Evolutionary conservation across 257 asterid genomes (phyloP), one percentile per base, ranked within the genome.

Genomic region (Solanum boliviense): DNA sequence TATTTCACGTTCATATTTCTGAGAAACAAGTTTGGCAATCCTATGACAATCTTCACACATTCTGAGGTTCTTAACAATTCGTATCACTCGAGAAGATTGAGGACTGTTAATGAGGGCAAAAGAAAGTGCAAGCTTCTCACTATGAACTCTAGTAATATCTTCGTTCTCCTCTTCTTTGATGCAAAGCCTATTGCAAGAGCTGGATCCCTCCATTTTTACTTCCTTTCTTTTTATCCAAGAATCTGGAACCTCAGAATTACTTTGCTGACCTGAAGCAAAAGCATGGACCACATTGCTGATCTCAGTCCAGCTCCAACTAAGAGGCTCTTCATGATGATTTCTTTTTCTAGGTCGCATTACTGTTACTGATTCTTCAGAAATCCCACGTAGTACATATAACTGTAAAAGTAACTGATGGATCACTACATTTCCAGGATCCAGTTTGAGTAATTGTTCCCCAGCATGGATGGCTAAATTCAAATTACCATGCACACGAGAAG

Each of bases 11-110:
- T 87, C 87, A 52, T 88, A 90, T 46, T 74, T 88, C 74, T 85
- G 88, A 23, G 98, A 94, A 20, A 93, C 88, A 91, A 87, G 44
- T 88, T 96, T 93, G 79, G 92, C 96, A 87, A 91, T 91, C 83
- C 89, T 90, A 89, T 96, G 99, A 91, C 99, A 94, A 87, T 89
- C 79, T 83, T 91, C 94, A 88, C 99, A 94, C 92, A 93, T 93
- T 88, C 95, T 93, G 89, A 87, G 32, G 90, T 91, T 95, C 92
- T 96, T 96, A 85, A 96, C 94, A 72, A 94, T 91, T 90, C 95
- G 87, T 62, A 93, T 88, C 86, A 88, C 86, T 87, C 21, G 89
- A 46, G 83, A 87, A 27, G 92, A 75, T 70, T 71, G 91, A 52
- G 88, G 89, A 52, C 89, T 85, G 82, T 91, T 90, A 86, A 91